Percentiles rank a stretch among this genome's conserved stretches.
Evolutionary conservation across 306 rosid genomes (phyloP).

Genomic region (Castanospermum australe): DNA sequence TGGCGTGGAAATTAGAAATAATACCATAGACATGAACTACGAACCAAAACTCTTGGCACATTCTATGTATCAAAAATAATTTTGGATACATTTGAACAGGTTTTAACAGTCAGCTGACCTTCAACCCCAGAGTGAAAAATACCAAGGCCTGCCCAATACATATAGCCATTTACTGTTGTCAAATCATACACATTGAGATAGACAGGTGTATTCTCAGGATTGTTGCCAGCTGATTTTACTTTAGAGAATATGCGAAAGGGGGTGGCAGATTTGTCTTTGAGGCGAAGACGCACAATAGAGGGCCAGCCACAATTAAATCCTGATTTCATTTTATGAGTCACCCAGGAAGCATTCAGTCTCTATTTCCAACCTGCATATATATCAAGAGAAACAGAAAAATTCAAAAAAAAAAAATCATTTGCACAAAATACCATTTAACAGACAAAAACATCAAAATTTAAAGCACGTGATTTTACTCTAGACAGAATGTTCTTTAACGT

Average conservation of each 20-base stretch:
- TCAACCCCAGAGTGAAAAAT: slow-evolving; percentile 90
- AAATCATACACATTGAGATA: slow-evolving; percentile 94
- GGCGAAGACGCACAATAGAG: slow-evolving; percentile 68
- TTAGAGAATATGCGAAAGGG: slow-evolving; percentile 76
- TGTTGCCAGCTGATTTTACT: slow-evolving; percentile 55
- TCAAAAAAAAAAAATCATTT: background rate
- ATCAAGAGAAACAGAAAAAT: background rate
- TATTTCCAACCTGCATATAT: slow-evolving; percentile 47
- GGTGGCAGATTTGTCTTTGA: slow-evolving; percentile 65
- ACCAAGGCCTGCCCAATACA: slow-evolving; percentile 96
- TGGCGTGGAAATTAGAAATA: background rate
- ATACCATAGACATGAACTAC: background rate
- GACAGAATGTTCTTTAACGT: background rate
- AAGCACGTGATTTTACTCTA: background rate
- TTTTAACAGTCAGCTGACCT: slow-evolving; percentile 49
- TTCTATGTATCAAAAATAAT: background rate
- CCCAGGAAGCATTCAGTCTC: slow-evolving; percentile 35
- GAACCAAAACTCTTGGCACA: slow-evolving; percentile 5
- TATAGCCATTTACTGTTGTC: slow-evolving; percentile 82
- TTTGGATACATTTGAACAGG: background rate
- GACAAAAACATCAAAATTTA: slow-evolving; percentile 7
- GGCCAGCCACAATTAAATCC: slow-evolving; percentile 66
- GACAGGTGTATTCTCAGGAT: slow-evolving; percentile 70
- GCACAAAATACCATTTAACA: background rate
- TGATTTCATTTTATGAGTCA: slow-evolving; percentile 67